Conservation (phyloP, 129 eudicot genomes). For the Flaveria robusta region DNA sequence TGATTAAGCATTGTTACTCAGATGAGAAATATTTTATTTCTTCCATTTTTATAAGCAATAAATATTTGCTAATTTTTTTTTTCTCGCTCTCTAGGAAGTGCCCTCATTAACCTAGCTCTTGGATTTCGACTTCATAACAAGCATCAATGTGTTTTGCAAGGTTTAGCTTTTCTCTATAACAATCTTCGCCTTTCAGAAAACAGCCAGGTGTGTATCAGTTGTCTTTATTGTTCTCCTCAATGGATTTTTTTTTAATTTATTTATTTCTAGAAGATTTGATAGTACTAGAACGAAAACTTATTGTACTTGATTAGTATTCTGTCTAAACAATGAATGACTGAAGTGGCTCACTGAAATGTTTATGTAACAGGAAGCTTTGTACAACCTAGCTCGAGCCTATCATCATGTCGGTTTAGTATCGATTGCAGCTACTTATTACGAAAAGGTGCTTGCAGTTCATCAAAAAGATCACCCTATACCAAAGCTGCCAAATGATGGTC, state of each 20-base stretch:
- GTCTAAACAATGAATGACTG: conserved; percentile 11
- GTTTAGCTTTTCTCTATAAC: conserved; percentile 76
- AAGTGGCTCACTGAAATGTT: conserved; percentile 6
- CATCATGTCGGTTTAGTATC: conserved; percentile 80
- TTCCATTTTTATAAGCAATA: background rate
- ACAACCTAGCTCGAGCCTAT: conserved; percentile 79
- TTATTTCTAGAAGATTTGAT: background rate
- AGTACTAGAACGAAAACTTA: background rate
- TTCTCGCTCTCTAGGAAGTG: conserved; percentile 49
- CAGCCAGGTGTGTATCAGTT: conserved; percentile 57
- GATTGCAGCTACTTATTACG: conserved; percentile 65
- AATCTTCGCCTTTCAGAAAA: conserved; percentile 57
- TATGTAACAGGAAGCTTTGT: conserved; percentile 71
- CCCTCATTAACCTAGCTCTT: conserved; percentile 73
- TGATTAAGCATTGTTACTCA: background rate
- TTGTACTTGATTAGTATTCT: background rate
- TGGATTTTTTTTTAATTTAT: conserved; percentile 8
- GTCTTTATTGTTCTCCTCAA: conserved; percentile 1
- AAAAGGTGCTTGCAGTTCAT: conserved; percentile 62
- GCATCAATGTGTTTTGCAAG: conserved; percentile 74
- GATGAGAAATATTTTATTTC: background rate
- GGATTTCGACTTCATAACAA: conserved; percentile 76
- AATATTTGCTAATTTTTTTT: background rate
- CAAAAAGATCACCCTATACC: conserved; percentile 69
- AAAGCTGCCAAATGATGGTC: conserved; percentile 62